Evolutionary conservation across 768 basidiomycete genomes (phyloP).

Genomic region (Punctularia strigosozonata): DNA sequence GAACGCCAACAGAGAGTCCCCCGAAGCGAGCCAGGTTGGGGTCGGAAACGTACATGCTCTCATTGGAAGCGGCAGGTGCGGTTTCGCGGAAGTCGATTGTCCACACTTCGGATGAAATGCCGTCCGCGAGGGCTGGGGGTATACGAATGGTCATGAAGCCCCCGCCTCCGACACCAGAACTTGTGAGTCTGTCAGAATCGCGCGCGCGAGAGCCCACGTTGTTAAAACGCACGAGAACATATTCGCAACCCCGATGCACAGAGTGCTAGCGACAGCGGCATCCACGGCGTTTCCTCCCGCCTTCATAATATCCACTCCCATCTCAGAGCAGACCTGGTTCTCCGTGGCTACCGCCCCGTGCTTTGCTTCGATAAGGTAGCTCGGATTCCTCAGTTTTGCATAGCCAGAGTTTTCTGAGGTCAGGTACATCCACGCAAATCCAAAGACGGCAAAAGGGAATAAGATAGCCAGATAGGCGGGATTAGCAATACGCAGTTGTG

Average conservation of each 20-base stretch:
- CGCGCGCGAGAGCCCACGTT: conserved; percentile 6
- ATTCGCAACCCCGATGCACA: conserved; percentile 78
- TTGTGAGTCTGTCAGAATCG: conserved; percentile 14
- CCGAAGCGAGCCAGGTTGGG: conserved; percentile 50
- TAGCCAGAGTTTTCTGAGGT: too few relatives aligned
- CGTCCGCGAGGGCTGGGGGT: conserved; percentile 34
- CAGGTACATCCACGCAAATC: too few relatives aligned
- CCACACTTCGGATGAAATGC: conserved; percentile 42
- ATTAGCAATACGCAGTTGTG: too few relatives aligned
- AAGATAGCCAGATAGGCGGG: too few relatives aligned
- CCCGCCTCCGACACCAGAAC: conserved; percentile 80
- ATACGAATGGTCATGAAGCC: conserved; percentile 80
- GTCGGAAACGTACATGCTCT: conserved; percentile 61
- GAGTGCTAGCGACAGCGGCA: conserved; percentile 64
- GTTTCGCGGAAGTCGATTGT: conserved; percentile 85
- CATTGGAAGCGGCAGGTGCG: conserved; percentile 61
- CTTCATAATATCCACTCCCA: conserved; percentile 68
- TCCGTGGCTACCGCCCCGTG: conserved; percentile 87
- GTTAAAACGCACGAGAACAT: conserved; percentile 61
- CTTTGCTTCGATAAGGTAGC: conserved; percentile 47
- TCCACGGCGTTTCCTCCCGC: conserved; percentile 89
- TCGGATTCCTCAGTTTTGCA: too few relatives aligned
- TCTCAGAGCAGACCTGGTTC: conserved; percentile 73
- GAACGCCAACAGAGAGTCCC: conserved; percentile 81
- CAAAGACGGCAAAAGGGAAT: too few relatives aligned